Percentiles rank a stretch among this genome's conserved stretches.
These are phyloP conservation scores for Aspergillus brunneoviolaceus DNA, from an alignment of 2,329 filamentous ascomycete species.

Conservation along the genomic window DNA sequence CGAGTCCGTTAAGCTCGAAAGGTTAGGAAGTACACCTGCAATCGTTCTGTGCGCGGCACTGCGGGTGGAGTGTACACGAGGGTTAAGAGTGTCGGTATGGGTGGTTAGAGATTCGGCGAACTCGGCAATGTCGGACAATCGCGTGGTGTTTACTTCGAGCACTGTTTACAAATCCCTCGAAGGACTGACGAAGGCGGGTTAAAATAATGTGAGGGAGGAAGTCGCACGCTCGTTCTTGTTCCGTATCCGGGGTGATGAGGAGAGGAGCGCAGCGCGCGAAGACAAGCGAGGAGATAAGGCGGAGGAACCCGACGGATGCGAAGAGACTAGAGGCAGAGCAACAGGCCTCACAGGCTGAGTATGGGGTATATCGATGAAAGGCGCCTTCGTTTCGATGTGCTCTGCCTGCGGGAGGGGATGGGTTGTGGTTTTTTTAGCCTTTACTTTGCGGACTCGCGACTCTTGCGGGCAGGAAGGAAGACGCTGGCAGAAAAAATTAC, in stretches of 20 bases:
- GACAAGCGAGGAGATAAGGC: slow-evolving; percentile 10
- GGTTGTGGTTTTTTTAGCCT: slow-evolving; percentile 14
- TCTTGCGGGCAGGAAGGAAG: slow-evolving; percentile 15
- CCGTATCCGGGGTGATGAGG: slow-evolving; percentile 11
- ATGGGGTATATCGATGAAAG: not conserved
- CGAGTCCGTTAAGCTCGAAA: not conserved
- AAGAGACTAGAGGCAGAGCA: slow-evolving; percentile 14
- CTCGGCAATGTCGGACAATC: not conserved
- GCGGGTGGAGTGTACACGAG: not conserved
- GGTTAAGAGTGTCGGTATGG: slow-evolving; percentile 5
- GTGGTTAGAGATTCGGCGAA: not conserved
- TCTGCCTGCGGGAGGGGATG: slow-evolving; percentile 14
- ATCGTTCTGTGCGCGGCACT: not conserved
- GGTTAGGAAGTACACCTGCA: not conserved
- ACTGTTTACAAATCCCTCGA: not conserved
- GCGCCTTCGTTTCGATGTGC: slow-evolving; percentile 13
- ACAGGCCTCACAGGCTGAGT: slow-evolving; percentile 1
- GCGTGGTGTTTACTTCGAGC: not conserved
- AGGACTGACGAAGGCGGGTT: not conserved
- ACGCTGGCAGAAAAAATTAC: slow-evolving; percentile 18
- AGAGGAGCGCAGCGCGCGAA: slow-evolving; percentile 21
- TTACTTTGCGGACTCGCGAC: slow-evolving; percentile 16
- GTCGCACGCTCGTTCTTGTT: slow-evolving; percentile 15
- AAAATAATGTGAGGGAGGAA: not conserved
- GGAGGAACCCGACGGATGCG: slow-evolving; percentile 1